Conservation (phyloP, 2,329 filamentous ascomycete species). For the Aplosporella prunicola region DNA sequence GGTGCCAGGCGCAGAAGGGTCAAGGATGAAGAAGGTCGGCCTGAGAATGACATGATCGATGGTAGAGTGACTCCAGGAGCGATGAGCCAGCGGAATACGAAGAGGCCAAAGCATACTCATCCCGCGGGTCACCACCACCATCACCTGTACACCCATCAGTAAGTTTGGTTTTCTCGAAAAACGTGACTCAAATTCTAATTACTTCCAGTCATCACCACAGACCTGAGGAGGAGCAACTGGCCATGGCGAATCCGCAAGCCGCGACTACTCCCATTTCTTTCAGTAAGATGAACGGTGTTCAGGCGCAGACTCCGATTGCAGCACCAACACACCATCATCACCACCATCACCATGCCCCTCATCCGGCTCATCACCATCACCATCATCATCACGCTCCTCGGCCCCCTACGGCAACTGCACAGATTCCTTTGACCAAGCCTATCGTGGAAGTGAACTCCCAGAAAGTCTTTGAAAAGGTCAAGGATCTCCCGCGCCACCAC, state of each 20-base stretch:
- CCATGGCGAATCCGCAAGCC: slow-evolving; percentile 3
- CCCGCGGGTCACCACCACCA: slow-evolving; percentile 56
- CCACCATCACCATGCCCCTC: slow-evolving; percentile 29
- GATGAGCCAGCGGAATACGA: slow-evolving; percentile 53
- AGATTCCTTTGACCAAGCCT: slow-evolving; percentile 5
- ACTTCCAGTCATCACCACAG: slow-evolving; percentile 48
- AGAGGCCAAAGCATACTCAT: slow-evolving; percentile 45
- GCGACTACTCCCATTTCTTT: slow-evolving; percentile 16
- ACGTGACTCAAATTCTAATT: slow-evolving; percentile 14
- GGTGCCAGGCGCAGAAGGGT: slow-evolving; percentile 47
- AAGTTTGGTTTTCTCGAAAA: slow-evolving; percentile 20
- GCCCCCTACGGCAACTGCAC: neutral
- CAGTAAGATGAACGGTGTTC: slow-evolving; percentile 9
- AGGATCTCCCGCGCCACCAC: slow-evolving; percentile 50
- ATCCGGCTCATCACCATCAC: slow-evolving; percentile 28
- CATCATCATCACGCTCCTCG: slow-evolving; percentile 29
- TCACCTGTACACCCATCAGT: slow-evolving; percentile 40
- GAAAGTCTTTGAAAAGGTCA: slow-evolving; percentile 6
- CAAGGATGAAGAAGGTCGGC: slow-evolving; percentile 63
- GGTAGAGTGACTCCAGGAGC: slow-evolving; percentile 52
- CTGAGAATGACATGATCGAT: slow-evolving; percentile 56
- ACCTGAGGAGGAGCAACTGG: slow-evolving; percentile 37
- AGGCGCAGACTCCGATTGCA: slow-evolving; percentile 18
- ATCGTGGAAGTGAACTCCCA: slow-evolving; percentile 17
- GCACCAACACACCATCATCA: slow-evolving; percentile 25